Conservation (phyloP, 2,329 filamentous ascomycete species). For the Esteya vermicola region DNA sequence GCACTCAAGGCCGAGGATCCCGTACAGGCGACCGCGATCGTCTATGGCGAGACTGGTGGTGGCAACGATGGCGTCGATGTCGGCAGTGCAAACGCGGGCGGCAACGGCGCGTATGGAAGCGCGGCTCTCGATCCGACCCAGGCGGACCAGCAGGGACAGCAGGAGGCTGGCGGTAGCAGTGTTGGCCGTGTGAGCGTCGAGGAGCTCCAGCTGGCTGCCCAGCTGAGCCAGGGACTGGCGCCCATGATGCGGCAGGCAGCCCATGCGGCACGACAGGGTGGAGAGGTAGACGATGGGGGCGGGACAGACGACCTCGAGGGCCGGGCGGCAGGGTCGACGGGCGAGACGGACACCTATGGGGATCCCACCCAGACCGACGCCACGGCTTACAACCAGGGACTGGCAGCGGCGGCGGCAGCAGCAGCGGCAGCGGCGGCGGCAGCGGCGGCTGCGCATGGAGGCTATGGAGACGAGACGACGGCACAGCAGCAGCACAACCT, state of each 20-base stretch:
- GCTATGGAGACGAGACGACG: constrained; percentile 10
- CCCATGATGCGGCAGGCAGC: constrained; percentile 32
- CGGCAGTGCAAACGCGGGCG: too few relatives aligned
- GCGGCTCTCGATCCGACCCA: too few relatives aligned
- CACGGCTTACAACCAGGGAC: constrained; percentile 3
- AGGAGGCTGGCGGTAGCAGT: constrained; percentile 12
- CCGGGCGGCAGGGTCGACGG: neutral
- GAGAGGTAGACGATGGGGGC: neutral
- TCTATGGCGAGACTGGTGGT: neutral
- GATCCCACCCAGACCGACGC: too few relatives aligned
- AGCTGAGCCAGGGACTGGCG: constrained; percentile 39
- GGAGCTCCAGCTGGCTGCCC: constrained; percentile 43
- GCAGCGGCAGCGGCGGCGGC: constrained; percentile 12
- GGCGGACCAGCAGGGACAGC: neutral
- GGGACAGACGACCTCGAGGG: neutral
- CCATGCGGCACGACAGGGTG: constrained; percentile 13
- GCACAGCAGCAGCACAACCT: constrained; percentile 12
- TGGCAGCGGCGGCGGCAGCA: neutral
- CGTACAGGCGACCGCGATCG: neutral
- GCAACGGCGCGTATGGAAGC: constrained; percentile 2
- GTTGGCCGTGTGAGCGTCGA: constrained; percentile 28
- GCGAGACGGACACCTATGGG: too few relatives aligned
- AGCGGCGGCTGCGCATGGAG: constrained; percentile 8
- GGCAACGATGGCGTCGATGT: too few relatives aligned
- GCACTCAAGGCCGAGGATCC: constrained; percentile 8